Conservation (phyloP, 768 basidiomycete genomes). For the Megacollybia marginata region DNA sequence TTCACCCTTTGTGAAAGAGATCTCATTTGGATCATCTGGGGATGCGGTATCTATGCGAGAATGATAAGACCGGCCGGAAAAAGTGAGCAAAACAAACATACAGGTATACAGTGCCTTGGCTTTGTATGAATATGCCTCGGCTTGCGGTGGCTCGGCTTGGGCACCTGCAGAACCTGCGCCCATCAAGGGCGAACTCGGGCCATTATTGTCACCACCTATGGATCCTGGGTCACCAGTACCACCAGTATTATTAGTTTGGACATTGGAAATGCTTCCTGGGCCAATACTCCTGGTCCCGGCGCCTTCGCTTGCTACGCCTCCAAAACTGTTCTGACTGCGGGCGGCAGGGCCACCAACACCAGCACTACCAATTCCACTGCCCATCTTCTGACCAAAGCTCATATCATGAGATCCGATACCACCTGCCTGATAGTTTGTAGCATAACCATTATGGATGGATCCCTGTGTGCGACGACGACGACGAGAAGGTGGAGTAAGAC, state of each 20-base stretch:
- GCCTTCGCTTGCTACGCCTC: constrained; percentile 30
- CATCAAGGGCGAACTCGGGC: constrained; percentile 61
- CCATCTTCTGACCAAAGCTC: constrained; percentile 61
- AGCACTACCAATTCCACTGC: constrained; percentile 32
- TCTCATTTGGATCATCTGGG: constrained; percentile 92
- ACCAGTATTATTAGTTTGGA: constrained; percentile 16
- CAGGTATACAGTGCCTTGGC: constrained; percentile 90
- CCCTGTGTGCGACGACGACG: constrained; percentile 62
- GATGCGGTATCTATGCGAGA: constrained; percentile 73
- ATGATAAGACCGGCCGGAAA: not conserved
- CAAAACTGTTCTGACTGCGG: constrained; percentile 50
- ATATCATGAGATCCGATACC: constrained; percentile 61
- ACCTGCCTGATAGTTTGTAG: constrained; percentile 57
- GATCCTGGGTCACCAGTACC: constrained; percentile 29
- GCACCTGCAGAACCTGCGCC: constrained; percentile 49
- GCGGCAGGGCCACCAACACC: constrained; percentile 30
- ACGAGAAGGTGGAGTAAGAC: constrained; percentile 73
- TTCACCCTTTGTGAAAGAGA: constrained; percentile 90
- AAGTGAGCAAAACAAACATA: constrained; percentile 28
- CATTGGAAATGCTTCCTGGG: constrained; percentile 50
- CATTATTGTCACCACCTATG: constrained; percentile 38
- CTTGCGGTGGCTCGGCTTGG: constrained; percentile 19
- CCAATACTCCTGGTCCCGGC: constrained; percentile 29
- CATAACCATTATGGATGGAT: constrained; percentile 58
- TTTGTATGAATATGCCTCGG: constrained; percentile 52